These are phyloP conservation scores for Stenocarpella maydis DNA, from an alignment of 2,329 filamentous ascomycete genomes.

Conservation along the genomic window DNA sequence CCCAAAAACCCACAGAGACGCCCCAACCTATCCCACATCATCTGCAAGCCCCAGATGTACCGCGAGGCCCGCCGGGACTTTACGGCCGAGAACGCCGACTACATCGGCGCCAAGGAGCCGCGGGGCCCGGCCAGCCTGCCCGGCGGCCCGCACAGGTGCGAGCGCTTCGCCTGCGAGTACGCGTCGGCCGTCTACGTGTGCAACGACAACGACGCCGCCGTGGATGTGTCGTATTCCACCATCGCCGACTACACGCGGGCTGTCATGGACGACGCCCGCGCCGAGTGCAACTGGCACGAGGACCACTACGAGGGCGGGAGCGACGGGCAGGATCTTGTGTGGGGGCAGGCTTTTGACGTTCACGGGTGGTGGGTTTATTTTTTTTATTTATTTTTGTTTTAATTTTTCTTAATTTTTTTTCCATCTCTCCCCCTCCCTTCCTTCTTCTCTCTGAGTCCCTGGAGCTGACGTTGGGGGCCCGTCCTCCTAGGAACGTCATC, in stretches of 20 bases:
- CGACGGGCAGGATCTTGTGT: background rate
- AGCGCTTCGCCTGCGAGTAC: conserved; percentile 12
- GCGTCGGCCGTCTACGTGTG: conserved; percentile 22
- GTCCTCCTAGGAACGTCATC: background rate
- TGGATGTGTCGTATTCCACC: background rate
- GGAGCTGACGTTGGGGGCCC: too few relatives aligned
- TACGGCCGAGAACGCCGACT: background rate
- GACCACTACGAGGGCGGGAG: background rate
- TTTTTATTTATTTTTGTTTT: too few relatives aligned
- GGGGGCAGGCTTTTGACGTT: conserved; percentile 10
- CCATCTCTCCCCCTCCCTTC: too few relatives aligned
- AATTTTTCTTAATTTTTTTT: too few relatives aligned
- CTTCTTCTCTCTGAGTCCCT: too few relatives aligned
- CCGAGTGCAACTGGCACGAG: background rate
- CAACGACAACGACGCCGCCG: conserved; percentile 4
- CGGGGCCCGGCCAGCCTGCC: background rate
- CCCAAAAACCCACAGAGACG: background rate
- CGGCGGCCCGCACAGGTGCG: background rate
- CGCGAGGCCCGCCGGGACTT: background rate
- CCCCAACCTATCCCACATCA: conserved; percentile 11
- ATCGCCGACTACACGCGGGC: conserved; percentile 20
- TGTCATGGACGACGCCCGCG: background rate
- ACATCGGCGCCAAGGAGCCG: background rate
- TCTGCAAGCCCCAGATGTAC: conserved; percentile 17
- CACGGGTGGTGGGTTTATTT: background rate